Base-by-base conservation (phyloP, 177 flowering plant species). In the Vitis hybrid region DNA sequence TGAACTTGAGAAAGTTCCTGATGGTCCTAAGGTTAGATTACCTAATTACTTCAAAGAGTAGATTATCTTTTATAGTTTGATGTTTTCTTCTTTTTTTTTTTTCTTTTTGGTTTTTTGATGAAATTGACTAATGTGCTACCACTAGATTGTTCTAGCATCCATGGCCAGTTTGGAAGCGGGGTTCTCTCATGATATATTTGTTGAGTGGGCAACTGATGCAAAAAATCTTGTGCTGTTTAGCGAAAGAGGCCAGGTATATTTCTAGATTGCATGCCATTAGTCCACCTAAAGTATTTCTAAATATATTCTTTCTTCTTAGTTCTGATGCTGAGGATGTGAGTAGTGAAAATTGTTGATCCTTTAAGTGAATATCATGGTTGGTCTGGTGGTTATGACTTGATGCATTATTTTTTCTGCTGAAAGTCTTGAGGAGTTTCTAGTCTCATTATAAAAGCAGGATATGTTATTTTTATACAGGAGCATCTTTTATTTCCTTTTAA, bases 101-200 rank as follows among this genome's bases (percentile, higher is more conserved):
- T n/a, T 66, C 32, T 14, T 55, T 30, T 52, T 14, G 32, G 11
- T 56, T 16, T 64, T 49, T 64, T 27, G 10, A 18, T 75, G 60
- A 21, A 49, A 24, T 69, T 60, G 62, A 68, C 74, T 74, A 57
- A 74, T 68, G 16, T 60, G 40, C 72, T 27, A 66, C 64, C 57
- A 84, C 52, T 79, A 95, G 99, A 82, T 95, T 83, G 99, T 95
- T 72, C 80, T 95, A 75, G 90, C 94, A 68, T 95, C 99, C 71
- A 93, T 95, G 99, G 98, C 92, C 63, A 95, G 99, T 75, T 83
- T 95, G 83, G 99, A 95, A 81, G 90, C 81, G 46, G 99, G 99
- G 13, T 93, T 87, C 75, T 87, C 99, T 71, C 99, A 91, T 79
- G 97, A 95, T 78, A 87, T 95, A 70, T 93, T 95, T 82, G 92